Conservation (phyloP, 176 grass and related monocot species). For the Triticum timopheevii region DNA sequence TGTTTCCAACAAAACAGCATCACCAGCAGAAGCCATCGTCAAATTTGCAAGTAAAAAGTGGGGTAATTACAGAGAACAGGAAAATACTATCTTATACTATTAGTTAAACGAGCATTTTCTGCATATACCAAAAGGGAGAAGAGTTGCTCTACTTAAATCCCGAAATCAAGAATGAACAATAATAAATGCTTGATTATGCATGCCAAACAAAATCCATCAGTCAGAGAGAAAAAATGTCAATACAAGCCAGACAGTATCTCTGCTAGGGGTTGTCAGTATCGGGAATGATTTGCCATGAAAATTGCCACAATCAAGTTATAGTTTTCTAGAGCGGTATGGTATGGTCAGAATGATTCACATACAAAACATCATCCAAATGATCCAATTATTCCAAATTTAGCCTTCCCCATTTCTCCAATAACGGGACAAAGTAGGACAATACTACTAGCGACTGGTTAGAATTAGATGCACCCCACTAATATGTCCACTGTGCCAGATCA, state of each 20-base stretch:
- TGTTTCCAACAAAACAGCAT: background rate
- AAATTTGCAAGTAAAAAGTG: slow-evolving; percentile 2
- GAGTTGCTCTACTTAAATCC: slow-evolving; percentile 13
- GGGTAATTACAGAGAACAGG: background rate
- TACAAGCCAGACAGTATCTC: background rate
- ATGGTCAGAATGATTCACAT: background rate
- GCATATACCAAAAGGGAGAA: background rate
- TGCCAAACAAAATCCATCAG: background rate
- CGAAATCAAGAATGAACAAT: background rate
- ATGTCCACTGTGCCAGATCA: background rate
- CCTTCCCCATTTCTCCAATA: background rate
- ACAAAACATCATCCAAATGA: background rate
- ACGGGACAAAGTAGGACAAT: background rate
- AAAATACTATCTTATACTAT: background rate
- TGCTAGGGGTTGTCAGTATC: background rate
- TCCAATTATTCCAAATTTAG: background rate
- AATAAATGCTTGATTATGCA: background rate
- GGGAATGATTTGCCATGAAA: background rate
- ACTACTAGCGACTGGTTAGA: background rate
- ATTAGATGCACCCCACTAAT: background rate
- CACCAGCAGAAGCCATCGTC: background rate
- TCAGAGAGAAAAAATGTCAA: background rate
- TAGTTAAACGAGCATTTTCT: slow-evolving; percentile 8
- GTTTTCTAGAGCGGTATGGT: background rate
- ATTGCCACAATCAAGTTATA: background rate